Evolutionary conservation across 352 stramenopile genomes (phyloP).

Genomic region (Phytophthora constricta): DNA sequence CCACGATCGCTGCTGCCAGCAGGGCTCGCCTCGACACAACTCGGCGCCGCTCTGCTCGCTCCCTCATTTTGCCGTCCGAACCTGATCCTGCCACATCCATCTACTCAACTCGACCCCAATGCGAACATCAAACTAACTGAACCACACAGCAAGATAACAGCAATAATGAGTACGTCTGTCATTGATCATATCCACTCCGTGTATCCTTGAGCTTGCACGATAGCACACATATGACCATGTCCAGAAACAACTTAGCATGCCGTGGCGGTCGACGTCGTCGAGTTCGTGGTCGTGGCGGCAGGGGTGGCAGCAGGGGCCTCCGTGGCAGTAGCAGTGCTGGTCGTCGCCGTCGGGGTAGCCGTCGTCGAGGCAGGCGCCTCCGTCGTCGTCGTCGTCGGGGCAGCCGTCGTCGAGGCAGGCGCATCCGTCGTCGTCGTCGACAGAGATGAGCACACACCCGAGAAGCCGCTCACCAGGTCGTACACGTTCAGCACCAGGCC

Average conservation of each 20-base stretch:
- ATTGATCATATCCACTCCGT: neutral
- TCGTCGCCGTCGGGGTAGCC: slow-evolving; percentile 1
- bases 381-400: slow-evolving; percentile 6
- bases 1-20: too few relatives aligned
- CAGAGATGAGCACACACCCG: slow-evolving; percentile 23
- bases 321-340: neutral
- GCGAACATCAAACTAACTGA: neutral
- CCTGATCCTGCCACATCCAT: too few relatives aligned
- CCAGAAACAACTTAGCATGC: slow-evolving; percentile 28
- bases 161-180: neutral
- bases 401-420: neutral
- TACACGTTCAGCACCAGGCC: slow-evolving; percentile 39
- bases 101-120: too few relatives aligned
- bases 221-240: slow-evolving; percentile 10
- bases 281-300: slow-evolving; percentile 11
- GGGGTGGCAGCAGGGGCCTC: slow-evolving; percentile 17
- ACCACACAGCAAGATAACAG: neutral
- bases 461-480: slow-evolving; percentile 32
- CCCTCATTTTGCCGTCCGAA: neutral
- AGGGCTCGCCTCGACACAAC: too few relatives aligned
- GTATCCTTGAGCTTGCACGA: neutral
- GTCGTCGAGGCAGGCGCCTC: slow-evolving; percentile 3
- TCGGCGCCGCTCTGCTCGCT: too few relatives aligned
- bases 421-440: slow-evolving; percentile 19
- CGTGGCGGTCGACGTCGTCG: slow-evolving; percentile 14